These are phyloP conservation scores for Sonneratia caseolaris DNA, from an alignment of 345 rosid genomes.

Conservation along the genomic window DNA sequence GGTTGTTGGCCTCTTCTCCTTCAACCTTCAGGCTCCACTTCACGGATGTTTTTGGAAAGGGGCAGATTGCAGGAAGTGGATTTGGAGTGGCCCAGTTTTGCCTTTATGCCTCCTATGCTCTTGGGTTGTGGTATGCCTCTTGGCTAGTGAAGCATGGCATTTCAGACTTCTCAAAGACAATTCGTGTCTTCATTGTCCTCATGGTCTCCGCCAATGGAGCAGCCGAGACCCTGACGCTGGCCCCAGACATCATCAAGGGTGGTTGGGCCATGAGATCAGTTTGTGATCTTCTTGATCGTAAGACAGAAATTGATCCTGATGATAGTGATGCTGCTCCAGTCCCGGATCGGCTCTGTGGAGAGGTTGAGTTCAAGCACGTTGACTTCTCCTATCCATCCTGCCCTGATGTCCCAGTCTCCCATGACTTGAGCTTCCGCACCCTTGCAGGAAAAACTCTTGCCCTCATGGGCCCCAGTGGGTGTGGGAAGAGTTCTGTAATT, in stretches of 20 bases:
- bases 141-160: constrained; percentile 99
- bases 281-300: constrained; percentile 82
- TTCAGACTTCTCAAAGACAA: constrained; percentile 94
- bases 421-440: constrained; percentile 73
- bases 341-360: constrained; percentile 76
- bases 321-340: constrained; percentile 69
- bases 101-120: constrained; percentile 92
- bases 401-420: constrained; percentile 73
- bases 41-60: constrained; percentile 97
- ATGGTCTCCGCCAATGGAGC: constrained; percentile 99
- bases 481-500: constrained; percentile 92
- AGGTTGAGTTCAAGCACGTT: constrained; percentile 82
- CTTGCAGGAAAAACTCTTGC: constrained; percentile 91
- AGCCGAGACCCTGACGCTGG: constrained; percentile 86
- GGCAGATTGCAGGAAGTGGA: constrained; percentile 96
- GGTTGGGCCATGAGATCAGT: constrained; percentile 93
- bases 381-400: constrained; percentile 93
- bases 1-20: constrained; percentile 72
- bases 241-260: constrained; percentile 97
- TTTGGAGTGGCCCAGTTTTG: constrained; percentile 88
- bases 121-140: constrained; percentile 98
- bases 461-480: constrained; percentile 96
- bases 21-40: constrained; percentile 64
- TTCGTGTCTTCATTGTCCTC: constrained; percentile 91
- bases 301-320: constrained; percentile 95